Base-by-base conservation (phyloP, 257 asterid species). In the Nicotiana tabacum region DNA sequence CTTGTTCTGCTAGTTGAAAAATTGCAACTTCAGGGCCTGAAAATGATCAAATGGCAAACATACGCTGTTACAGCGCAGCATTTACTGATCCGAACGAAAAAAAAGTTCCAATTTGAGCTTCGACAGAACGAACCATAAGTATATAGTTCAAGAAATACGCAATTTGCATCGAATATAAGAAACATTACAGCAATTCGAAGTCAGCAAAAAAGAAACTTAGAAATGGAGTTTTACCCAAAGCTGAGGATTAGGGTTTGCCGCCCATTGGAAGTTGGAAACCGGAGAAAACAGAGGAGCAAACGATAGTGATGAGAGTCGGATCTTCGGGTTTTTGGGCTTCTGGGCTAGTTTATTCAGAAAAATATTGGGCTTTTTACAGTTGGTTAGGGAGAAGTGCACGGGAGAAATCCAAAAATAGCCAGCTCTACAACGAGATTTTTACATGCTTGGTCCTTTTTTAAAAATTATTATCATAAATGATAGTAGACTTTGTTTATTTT, bases 201-300 rank as follows among this genome's bases (percentile, higher is more conserved):
- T 10, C 6, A 0, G 5, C 1, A n/a, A 70, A 70, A 39, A 11
- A 1, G 43, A 39, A 11, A 5, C 6, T 2, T 43, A 12, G 0
- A 70, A 11, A 3, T 12, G 61, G 1, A 74, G 43, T 7, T 51
- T 74, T 27, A 74, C 43, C 62, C 33, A 4, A 74, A 17, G 43
- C 37, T 24, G 64, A 48, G 80, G 43, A 74, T 51, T 74, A 74
- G 80, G 80, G 80, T 51, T 74, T 74, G 43, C 43, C 64, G 27
- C 43, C 16, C 64, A 74, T 51, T 74, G 80, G 12, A 74, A 48
- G 15, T 72, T 46, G 39, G 60, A 24, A 13, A 24, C 7, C 78
- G 5, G 11, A 11, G 33, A n/a, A 43, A 70, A 11, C 11, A 46
- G 77, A 68, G 39, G 77, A 69, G 77, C 9, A 10, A 62, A 72